phyloP scores from a whole-genome alignment of 2,329 filamentous ascomycete genomes.

The Colletotrichum limetticola region DNA sequence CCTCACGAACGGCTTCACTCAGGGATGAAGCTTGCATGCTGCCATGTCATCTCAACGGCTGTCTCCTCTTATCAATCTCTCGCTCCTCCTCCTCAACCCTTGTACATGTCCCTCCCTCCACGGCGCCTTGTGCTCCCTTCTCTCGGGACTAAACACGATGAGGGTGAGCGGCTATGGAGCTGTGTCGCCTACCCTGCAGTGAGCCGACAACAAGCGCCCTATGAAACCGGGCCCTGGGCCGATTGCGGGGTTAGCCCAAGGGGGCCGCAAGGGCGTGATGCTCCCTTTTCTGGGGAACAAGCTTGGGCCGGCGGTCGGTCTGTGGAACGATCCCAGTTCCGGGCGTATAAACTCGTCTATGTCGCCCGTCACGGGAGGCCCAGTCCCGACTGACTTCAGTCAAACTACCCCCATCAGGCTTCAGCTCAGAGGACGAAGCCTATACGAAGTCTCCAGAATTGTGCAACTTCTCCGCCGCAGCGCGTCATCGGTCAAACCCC shows the following conservation, averaged over 20 bases:
- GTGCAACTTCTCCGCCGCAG: neutral
- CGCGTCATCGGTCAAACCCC: constrained; percentile 1
- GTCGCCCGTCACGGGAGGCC: constrained; percentile 18
- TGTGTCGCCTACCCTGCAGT: neutral
- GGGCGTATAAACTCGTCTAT: constrained; percentile 30
- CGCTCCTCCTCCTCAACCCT: neutral
- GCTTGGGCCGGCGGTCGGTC: constrained; percentile 24
- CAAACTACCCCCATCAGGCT: constrained; percentile 6
- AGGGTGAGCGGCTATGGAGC: no score
- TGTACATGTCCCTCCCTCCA: no score
- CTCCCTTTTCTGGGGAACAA: constrained; percentile 25
- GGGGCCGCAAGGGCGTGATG: constrained; percentile 22
- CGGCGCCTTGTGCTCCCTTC: neutral
- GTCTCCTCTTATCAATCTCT: neutral
- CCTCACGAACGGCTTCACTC: neutral
- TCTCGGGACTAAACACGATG: neutral
- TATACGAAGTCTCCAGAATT: neutral
- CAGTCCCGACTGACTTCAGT: constrained; percentile 21
- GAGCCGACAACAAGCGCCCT: constrained; percentile 32
- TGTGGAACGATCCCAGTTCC: constrained; percentile 17
- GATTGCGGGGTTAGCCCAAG: constrained; percentile 26
- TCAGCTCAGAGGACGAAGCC: neutral
- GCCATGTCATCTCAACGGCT: neutral
- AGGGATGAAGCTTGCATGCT: neutral
- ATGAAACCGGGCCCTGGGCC: constrained; percentile 25